Conservation (phyloP, 139 green algal species). For the Coelastrella sp. region DNA sequence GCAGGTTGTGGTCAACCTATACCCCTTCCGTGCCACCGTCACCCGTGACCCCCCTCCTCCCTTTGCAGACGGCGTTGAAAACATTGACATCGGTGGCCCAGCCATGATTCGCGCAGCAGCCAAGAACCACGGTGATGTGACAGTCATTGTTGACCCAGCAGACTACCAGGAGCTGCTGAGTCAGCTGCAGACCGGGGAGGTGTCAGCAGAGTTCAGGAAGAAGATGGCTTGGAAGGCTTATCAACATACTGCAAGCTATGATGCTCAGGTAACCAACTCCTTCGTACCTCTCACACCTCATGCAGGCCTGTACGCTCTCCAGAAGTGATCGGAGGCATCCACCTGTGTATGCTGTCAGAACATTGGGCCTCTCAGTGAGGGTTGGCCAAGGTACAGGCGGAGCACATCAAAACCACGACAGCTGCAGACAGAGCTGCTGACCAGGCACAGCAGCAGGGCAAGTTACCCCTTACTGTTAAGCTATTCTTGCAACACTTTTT, state of each 20-base stretch:
- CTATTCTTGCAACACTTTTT: too few relatives aligned
- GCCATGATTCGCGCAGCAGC: conserved; percentile 97
- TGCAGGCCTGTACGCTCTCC: too few relatives aligned
- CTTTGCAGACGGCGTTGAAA: conserved; percentile 95
- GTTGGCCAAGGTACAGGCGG: too few relatives aligned
- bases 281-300: too few relatives aligned
- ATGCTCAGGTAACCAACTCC: conserved; percentile 70
- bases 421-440: too few relatives aligned
- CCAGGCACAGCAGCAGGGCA: too few relatives aligned
- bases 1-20: conserved; percentile 97
- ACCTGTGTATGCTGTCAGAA: too few relatives aligned
- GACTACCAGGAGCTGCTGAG: conserved; percentile 91
- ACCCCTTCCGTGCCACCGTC: conserved; percentile 97
- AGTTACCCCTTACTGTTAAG: too few relatives aligned
- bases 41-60: conserved; percentile 70
- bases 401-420: too few relatives aligned
- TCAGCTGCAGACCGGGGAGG: conserved; percentile 58
- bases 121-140: conserved; percentile 91
- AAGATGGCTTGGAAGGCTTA: conserved; percentile 99
- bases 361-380: too few relatives aligned
- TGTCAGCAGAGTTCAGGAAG: conserved; percentile 72
- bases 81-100: conserved; percentile 99
- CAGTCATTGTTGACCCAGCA: conserved; percentile 89
- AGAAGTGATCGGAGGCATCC: too few relatives aligned
- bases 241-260: conserved; percentile 96